phyloP scores from a whole-genome alignment of 371 early-diverging fungal species.

The Gilbertella persicaria region DNA sequence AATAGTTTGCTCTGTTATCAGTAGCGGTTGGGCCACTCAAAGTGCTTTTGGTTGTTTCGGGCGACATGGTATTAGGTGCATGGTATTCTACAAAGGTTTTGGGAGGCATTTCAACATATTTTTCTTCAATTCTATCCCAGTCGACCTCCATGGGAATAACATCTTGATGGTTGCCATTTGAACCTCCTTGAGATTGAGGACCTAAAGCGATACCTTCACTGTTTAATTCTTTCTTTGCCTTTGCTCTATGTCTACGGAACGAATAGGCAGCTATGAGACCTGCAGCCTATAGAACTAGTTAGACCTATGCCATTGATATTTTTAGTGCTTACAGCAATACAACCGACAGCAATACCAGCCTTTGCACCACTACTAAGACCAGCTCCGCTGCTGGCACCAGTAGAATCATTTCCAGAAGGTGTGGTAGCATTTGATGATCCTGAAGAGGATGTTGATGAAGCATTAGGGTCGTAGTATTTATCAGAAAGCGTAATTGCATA shows the following conservation, averaged over 20 bases:
- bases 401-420: neutral
- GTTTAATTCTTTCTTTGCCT: neutral
- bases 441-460: too few species aligned
- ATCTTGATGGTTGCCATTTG: neutral
- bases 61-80: neutral
- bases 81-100: neutral
- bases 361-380: neutral
- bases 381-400: neutral
- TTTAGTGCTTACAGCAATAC: constrained; percentile 1
- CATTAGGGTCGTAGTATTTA: neutral
- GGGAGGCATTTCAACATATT: constrained; percentile 1
- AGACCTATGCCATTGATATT: neutral
- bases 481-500: neutral
- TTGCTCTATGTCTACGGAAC: neutral
- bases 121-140: constrained; percentile 8
- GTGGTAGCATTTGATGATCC: neutral
- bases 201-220: neutral
- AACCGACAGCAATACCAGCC: constrained; percentile 5
- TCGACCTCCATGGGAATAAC: constrained; percentile 1
- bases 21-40: too few species aligned
- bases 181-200: neutral
- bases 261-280: neutral
- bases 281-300: neutral
- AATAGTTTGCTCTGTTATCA: neutral
- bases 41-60: too few species aligned